These are phyloP conservation scores for Scolecobasidium constrictum DNA, from an alignment of 2,329 filamentous ascomycete genomes.

Conservation along the genomic window DNA sequence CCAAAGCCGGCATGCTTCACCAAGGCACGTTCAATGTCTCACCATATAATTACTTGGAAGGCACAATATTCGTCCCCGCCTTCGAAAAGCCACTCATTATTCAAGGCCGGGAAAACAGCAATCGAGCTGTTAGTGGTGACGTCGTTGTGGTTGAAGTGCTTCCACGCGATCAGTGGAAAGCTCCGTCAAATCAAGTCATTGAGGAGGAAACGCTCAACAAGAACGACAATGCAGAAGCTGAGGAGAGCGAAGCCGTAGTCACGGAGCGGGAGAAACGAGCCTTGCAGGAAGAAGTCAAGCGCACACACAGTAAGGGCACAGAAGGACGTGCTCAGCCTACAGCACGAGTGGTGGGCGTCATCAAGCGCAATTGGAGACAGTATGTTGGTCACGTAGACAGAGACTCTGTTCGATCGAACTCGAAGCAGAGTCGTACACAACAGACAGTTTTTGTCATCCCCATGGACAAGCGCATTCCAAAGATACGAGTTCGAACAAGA, in stretches of 20 bases:
- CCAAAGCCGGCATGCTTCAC: slow-evolving; percentile 80
- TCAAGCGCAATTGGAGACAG: slow-evolving; percentile 96
- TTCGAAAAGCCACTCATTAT: slow-evolving; percentile 85
- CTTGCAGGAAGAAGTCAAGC: slow-evolving; percentile 83
- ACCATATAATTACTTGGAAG: slow-evolving; percentile 95
- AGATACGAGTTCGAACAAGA: slow-evolving; percentile 84
- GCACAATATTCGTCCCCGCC: slow-evolving; percentile 76
- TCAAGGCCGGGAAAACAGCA: slow-evolving; percentile 90
- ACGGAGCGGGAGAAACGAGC: slow-evolving; percentile 78
- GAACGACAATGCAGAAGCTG: slow-evolving; percentile 85
- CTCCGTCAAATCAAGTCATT: slow-evolving; percentile 87
- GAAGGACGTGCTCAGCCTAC: slow-evolving; percentile 82
- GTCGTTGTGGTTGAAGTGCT: slow-evolving; percentile 87
- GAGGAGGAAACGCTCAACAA: slow-evolving; percentile 87
- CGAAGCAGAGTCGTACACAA: slow-evolving; percentile 69
- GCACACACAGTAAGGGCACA: slow-evolving; percentile 62
- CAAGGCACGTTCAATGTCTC: slow-evolving; percentile 95
- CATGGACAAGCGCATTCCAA: slow-evolving; percentile 97
- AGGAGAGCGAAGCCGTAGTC: slow-evolving; percentile 62
- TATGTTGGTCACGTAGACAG: slow-evolving; percentile 94
- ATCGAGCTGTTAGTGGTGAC: slow-evolving; percentile 84
- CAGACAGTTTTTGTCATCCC: slow-evolving; percentile 91
- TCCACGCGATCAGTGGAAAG: slow-evolving; percentile 93
- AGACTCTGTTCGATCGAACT: slow-evolving; percentile 64
- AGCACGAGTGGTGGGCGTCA: slow-evolving; percentile 78